Base-by-base conservation (phyloP, 176 grass and related monocot genomes). In the Typha latifolia region DNA sequence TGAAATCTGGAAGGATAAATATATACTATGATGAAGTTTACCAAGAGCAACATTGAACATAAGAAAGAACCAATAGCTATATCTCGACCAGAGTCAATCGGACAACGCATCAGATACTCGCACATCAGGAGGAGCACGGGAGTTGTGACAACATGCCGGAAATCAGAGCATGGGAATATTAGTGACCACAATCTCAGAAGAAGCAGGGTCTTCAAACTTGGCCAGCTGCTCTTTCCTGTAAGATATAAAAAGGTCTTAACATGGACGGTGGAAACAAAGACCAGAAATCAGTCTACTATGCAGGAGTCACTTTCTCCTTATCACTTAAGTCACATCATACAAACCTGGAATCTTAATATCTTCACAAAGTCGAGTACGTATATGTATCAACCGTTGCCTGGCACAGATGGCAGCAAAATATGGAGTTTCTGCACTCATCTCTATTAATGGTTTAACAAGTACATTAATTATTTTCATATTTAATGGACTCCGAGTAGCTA, bases 351-450 rank as follows among this genome's bases (percentile, higher is more conserved):
- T 61, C 62, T 89, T 91, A 52, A 89, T 78, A 72, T 97, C 88
- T 77, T 96, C 88, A 61, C 89, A 86, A 37, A 97, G 68, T 68
- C 48, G 67, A 53, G 80, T 80, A 12, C 85, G 80, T 14, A 82
- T 84, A 62, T 86, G 77, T 70, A 84, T 73, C 63, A 97, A 77
- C 19, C 93, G 71, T 66, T 97, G 75, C 73, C 88, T 89, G 34
- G 88, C 93, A 84, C 93, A 97, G 61, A 97, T 97, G 21, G 85
- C 88, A 47, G 93, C 85, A 78, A 97, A 97, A 85, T 92, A 97
- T 72, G 88, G 88, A 73, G 88, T 92, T 70, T 92, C 93, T 47
- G 80, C 67, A 72, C 85, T 97, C 88, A 92, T 97, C 69, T 97
- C 93, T 78, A 92, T 80, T 65, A 97, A 84, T 29, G 93, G 88